These are phyloP conservation scores for Pisolithus orientalis DNA, from an alignment of 768 basidiomycete species.

Conservation along the genomic window DNA sequence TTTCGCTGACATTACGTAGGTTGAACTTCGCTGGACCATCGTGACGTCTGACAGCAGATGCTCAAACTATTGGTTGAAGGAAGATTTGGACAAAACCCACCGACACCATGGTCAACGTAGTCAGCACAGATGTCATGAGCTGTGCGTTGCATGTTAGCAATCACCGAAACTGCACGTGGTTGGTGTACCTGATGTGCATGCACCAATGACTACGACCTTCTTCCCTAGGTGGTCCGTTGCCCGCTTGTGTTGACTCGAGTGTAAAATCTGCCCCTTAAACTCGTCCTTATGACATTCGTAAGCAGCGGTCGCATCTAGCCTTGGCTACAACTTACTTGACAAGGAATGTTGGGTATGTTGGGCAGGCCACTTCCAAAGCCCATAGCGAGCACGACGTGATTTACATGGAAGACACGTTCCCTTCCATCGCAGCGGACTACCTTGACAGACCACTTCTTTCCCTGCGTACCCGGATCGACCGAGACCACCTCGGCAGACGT, in stretches of 20 bases:
- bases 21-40: conserved; percentile 50
- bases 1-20: conserved; percentile 40
- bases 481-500: conserved; percentile 40
- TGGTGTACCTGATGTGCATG: conserved; percentile 52
- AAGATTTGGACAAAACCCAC: conserved; percentile 10
- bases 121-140: conserved; percentile 43
- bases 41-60: conserved; percentile 38
- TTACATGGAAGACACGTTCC: conserved; percentile 32
- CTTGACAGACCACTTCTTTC: conserved; percentile 40
- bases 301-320: background rate
- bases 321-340: conserved; percentile 27
- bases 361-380: conserved; percentile 44
- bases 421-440: conserved; percentile 29
- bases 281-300: conserved; percentile 24
- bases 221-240: conserved; percentile 50
- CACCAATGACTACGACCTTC: conserved; percentile 62
- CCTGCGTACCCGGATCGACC: conserved; percentile 31
- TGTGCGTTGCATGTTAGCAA: conserved; percentile 19
- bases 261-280: conserved; percentile 50
- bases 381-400: conserved; percentile 53
- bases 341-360: conserved; percentile 39
- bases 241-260: conserved; percentile 46
- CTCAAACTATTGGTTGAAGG: background rate
- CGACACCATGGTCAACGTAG: conserved; percentile 33
- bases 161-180: background rate